Base-by-base conservation (phyloP, 768 basidiomycete species). In the Pulveroboletus sp. region DNA sequence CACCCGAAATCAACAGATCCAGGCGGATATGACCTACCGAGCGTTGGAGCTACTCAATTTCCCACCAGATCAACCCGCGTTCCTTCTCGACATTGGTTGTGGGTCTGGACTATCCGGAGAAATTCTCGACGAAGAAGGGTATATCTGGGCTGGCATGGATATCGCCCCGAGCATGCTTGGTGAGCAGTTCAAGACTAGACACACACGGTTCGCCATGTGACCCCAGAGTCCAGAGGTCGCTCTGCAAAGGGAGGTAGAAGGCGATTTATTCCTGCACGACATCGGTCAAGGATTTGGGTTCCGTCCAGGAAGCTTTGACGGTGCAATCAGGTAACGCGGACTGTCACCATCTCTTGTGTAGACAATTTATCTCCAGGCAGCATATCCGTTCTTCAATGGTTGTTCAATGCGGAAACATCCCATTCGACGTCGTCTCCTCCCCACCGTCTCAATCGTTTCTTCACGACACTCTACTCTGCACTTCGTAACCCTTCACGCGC, bases 261-360 rank as follows among this genome's bases (percentile, higher is more conserved):
- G 97, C 3, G 97, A 99, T 68, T 72, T 99, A 20, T 95, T 99
- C 66, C 68, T 98, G 29, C 94, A 97, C 57, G 97, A 99, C 62
- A 97, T 98, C 36, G 97, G 97, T 0, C 97, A 99, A 66, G 97
- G 97, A 0, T 90, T 98, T 61, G 94, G 94, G 7, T 99, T 97
- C 68, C 80, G 97, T 34, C 90, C 97, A 48, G 97, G 95, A 51
- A 88, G 89, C 53, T 98, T 99, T 65, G 97, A 99, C 65, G 97
- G 95, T 34, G 94, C 92, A 6, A 98, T 99, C 62, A 95, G 94
- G 94, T 88, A 32, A 29, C 73, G 34, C 33, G 32, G 29, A 14
- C 57, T 23, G 7, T 29, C 9, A 33, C 29, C 27, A 21, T 20
- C 17, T 20, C 14, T 8, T 32, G 33, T 23, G 31, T 32, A 21